Conservation (phyloP, 176 grass and related monocot species). For the Lolium multiflorum region DNA sequence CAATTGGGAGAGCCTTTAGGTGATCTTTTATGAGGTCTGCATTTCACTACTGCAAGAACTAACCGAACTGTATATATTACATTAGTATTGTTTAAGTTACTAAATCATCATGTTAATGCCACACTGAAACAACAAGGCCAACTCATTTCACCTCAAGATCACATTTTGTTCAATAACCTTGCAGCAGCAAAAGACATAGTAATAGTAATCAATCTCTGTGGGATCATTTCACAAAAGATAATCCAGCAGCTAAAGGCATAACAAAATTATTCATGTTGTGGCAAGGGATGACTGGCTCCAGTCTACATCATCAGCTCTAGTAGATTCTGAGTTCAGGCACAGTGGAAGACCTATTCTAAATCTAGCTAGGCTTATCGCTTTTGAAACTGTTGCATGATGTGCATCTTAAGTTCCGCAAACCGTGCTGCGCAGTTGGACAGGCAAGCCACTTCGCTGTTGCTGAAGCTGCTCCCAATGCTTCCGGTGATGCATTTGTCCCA, state of each 20-base stretch:
- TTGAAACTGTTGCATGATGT: slow-evolving; percentile 50
- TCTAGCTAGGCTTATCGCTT: not conserved
- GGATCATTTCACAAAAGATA: not conserved
- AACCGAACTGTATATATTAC: not conserved
- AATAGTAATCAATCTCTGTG: not conserved
- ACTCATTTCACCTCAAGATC: not conserved
- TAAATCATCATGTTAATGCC: not conserved
- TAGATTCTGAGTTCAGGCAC: not conserved
- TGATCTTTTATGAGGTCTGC: not conserved
- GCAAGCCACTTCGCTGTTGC: slow-evolving; percentile 64
- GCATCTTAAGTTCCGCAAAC: slow-evolving; percentile 69
- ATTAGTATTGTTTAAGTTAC: not conserved
- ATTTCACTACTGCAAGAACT: not conserved
- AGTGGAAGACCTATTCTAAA: not conserved
- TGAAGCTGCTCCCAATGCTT: slow-evolving; percentile 74
- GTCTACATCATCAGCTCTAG: not conserved
- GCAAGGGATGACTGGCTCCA: not conserved
- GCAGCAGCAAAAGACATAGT: not conserved
- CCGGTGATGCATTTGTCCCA: slow-evolving; percentile 90
- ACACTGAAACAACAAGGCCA: not conserved
- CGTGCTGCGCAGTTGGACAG: slow-evolving; percentile 81
- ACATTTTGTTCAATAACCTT: not conserved
- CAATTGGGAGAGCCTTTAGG: not conserved
- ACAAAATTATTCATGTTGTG: not conserved
- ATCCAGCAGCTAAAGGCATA: not conserved